Conservation (phyloP, 1,284 basidiomycete species). For the Austroboletus olivaceoglutinosus region DNA sequence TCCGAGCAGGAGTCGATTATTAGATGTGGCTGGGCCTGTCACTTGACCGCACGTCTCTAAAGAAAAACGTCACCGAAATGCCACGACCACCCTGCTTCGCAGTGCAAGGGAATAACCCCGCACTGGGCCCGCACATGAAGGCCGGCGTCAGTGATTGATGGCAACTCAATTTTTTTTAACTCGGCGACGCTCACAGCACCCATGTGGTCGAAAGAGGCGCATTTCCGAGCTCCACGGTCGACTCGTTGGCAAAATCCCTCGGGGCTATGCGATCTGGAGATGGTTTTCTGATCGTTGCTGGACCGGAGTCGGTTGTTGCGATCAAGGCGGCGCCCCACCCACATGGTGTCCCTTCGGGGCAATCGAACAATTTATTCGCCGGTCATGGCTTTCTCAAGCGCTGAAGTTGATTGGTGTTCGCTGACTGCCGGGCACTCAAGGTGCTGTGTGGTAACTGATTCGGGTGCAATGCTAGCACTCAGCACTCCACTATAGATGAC, state of each 20-base stretch:
- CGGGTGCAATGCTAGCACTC: too few species aligned
- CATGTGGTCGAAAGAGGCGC: not conserved
- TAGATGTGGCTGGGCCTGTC: too few species aligned
- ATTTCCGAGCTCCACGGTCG: not conserved
- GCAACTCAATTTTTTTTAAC: not conserved
- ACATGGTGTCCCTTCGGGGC: too few species aligned
- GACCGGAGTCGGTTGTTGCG: too few species aligned
- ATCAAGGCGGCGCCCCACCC: too few species aligned
- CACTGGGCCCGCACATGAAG: not conserved
- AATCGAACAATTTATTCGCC: too few species aligned
- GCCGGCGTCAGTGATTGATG: not conserved
- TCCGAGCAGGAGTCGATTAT: too few species aligned
- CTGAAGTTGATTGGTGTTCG: too few species aligned
- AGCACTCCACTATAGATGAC: too few species aligned
- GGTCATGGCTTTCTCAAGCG: too few species aligned
- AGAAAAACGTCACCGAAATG: not conserved
- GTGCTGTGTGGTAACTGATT: too few species aligned
- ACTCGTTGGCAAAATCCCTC: not conserved
- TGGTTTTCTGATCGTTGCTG: not conserved
- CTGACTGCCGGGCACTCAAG: too few species aligned
- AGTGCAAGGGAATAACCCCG: not conserved
- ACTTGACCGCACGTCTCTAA: not conserved
- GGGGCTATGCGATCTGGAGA: not conserved
- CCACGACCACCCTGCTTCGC: not conserved
- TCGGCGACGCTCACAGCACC: not conserved